phyloP scores from a whole-genome alignment of 2,329 filamentous ascomycete genomes.

The Pestalotiopsis sp. region DNA sequence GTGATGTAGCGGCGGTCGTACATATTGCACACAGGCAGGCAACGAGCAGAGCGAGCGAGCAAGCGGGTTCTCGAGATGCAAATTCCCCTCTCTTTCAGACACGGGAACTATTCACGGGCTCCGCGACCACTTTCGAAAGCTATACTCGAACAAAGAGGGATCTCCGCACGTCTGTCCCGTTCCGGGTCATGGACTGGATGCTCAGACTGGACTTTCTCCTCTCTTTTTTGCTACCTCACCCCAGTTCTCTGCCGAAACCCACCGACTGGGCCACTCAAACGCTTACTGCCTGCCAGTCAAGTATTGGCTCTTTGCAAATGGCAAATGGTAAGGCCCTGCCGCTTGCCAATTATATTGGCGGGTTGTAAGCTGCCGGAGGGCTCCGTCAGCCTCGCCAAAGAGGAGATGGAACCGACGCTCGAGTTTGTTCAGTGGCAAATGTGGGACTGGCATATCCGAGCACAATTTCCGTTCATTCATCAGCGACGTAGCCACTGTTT shows the following conservation, averaged over 20 bases:
- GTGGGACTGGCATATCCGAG: slow-evolving; percentile 4
- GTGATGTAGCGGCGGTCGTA: not conserved
- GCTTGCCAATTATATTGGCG: not conserved
- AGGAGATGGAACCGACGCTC: slow-evolving; percentile 2
- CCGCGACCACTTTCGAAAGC: not conserved
- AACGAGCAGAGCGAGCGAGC: not conserved
- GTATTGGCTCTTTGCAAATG: not conserved
- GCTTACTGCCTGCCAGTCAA: not conserved
- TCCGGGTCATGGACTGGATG: slow-evolving; percentile 3
- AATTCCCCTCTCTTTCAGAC: not conserved
- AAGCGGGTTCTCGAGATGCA: not conserved
- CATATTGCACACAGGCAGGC: not conserved
- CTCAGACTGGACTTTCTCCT: not conserved
- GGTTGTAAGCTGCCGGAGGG: not conserved
- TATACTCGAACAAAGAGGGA: slow-evolving; percentile 6
- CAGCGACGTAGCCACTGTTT: not conserved
- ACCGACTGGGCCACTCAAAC: not conserved
- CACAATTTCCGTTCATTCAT: slow-evolving; percentile 1
- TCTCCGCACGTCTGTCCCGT: not conserved
- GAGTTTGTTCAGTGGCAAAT: slow-evolving; percentile 7
- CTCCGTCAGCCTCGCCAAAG: slow-evolving; percentile 10
- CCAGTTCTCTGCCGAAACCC: not conserved
- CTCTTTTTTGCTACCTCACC: not conserved
- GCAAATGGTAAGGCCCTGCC: not conserved
- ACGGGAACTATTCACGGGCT: not conserved